These are phyloP conservation scores for Penicillium sp. DNA, from an alignment of 2,329 filamentous ascomycete species.

Conservation along the genomic window DNA sequence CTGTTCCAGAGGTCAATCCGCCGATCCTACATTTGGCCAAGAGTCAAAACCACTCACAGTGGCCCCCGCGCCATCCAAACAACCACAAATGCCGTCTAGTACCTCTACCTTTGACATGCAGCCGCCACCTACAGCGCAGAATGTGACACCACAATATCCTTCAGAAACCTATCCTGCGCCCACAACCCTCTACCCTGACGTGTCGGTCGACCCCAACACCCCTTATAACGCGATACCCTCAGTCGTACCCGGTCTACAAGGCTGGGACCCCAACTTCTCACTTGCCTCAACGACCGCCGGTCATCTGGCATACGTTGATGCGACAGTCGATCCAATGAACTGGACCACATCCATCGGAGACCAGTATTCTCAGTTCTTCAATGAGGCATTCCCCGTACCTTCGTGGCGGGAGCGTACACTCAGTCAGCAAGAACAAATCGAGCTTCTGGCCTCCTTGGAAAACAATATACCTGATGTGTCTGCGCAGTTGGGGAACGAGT, in stretches of 20 bases:
- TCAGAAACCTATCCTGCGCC: constrained; percentile 22
- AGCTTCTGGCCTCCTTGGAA: constrained; percentile 77
- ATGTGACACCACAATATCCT: constrained; percentile 21
- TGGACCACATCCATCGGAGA: constrained; percentile 45
- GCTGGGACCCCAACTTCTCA: constrained; percentile 43
- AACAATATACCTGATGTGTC: constrained; percentile 49
- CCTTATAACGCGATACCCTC: constrained; percentile 42
- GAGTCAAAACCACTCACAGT: constrained; percentile 22
- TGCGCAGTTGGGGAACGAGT: constrained; percentile 38
- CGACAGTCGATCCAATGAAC: constrained; percentile 38
- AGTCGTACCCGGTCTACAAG: constrained; percentile 39
- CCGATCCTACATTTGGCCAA: constrained; percentile 30
- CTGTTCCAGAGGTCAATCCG: constrained; percentile 36
- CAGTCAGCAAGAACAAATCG: constrained; percentile 74
- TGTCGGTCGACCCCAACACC: constrained; percentile 37
- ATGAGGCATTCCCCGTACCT: constrained; percentile 45
- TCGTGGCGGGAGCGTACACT: constrained; percentile 61
- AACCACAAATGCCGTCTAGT: constrained; percentile 11
- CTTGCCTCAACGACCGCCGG: constrained; percentile 37
- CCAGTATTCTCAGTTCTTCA: constrained; percentile 48
- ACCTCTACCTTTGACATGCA: constrained; percentile 19
- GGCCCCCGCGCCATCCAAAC: constrained; percentile 20
- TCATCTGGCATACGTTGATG: constrained; percentile 36
- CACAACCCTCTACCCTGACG: constrained; percentile 23
- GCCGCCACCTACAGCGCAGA: constrained; percentile 13